Evolutionary conservation across 176 grass and related monocot species (phyloP), one percentile per base, ranked within the genome.

Genomic region (Eremochloa ophiuroides): DNA sequence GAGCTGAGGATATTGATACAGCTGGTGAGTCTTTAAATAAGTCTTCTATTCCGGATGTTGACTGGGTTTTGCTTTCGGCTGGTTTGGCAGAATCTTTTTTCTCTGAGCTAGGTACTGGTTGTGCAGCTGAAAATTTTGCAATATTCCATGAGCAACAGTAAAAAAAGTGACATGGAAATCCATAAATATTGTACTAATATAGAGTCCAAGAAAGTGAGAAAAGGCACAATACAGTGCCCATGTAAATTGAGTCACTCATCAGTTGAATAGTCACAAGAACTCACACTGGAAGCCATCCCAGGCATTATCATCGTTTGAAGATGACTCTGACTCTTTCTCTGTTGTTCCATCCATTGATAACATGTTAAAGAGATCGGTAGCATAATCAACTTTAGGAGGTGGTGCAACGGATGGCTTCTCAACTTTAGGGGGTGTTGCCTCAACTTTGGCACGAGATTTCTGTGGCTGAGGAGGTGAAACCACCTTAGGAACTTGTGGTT

Each of bases 231-330:
- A 28, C 39, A 33, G 4, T 59, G 7, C 78, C 29, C 26, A 80
- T 2, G 30, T 44, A 44, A 80, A 89, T 20, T 80, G 14, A 84
- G 87, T 47, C 73, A 40, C 27, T 76, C 35, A 11, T 77, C 38
- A 55, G 10, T 41, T 2, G 0, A 72, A 84, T 39, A 88, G 40
- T 53, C 26, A 58, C 87, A 69, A 69, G 22, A 87, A 77, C 92
- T 86, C 89, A 98, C 96, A 91, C 68, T 95, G 86, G 77, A 98
- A 98, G 53, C 89, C 90, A 31, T 91, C 96, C 96, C 96, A 98
- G 29, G 79, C 80, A 94, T 80, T 89, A 91, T 94, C 88, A 66
- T 91, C 93, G 0, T 85, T 89, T 14, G 88, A 84, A 82, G 86
- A 91, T 82, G 93, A 80, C 69, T 85, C 93, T 66, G 70, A 66